Conservation (phyloP, 1,284 basidiomycete genomes). For the Wolfiporia cocos region DNA sequence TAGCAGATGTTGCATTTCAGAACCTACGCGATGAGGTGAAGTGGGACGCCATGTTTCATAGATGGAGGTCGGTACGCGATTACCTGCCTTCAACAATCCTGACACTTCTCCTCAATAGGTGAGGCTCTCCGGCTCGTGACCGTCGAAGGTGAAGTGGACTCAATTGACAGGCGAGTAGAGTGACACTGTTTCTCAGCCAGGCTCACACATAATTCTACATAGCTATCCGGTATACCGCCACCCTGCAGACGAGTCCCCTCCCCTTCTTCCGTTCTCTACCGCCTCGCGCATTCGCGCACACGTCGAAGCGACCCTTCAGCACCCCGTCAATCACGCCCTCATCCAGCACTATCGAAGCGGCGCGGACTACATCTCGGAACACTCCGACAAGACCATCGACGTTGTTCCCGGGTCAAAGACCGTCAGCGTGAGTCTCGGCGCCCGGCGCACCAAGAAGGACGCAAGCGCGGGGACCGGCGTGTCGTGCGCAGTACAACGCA, state of each 20-base stretch:
- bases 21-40: slow-evolving; percentile 53
- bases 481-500: slow-evolving; percentile 46
- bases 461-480: slow-evolving; percentile 10
- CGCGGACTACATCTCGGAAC: slow-evolving; percentile 69
- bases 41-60: slow-evolving; percentile 68
- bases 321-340: slow-evolving; percentile 71
- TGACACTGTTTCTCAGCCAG: too few species aligned
- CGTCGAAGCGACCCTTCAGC: slow-evolving; percentile 46
- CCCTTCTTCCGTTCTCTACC: slow-evolving; percentile 58
- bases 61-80: too few species aligned
- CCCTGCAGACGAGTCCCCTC: slow-evolving; percentile 68
- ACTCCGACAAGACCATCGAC: slow-evolving; percentile 78
- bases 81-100: not conserved
- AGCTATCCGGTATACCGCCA: slow-evolving; percentile 76
- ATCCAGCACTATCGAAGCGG: slow-evolving; percentile 74
- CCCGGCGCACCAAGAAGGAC: slow-evolving; percentile 61
- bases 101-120: slow-evolving; percentile 39
- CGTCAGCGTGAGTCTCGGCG: slow-evolving; percentile 72
- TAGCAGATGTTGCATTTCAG: slow-evolving; percentile 51
- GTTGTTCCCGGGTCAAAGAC: slow-evolving; percentile 63
- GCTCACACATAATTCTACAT: too few species aligned
- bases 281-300: slow-evolving; percentile 54
- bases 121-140: slow-evolving; percentile 73
- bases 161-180: slow-evolving; percentile 62
- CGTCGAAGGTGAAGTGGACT: slow-evolving; percentile 59